Evolutionary conservation across 1,284 basidiomycete species (phyloP).

Genomic region (Schizophyllum commune): DNA sequence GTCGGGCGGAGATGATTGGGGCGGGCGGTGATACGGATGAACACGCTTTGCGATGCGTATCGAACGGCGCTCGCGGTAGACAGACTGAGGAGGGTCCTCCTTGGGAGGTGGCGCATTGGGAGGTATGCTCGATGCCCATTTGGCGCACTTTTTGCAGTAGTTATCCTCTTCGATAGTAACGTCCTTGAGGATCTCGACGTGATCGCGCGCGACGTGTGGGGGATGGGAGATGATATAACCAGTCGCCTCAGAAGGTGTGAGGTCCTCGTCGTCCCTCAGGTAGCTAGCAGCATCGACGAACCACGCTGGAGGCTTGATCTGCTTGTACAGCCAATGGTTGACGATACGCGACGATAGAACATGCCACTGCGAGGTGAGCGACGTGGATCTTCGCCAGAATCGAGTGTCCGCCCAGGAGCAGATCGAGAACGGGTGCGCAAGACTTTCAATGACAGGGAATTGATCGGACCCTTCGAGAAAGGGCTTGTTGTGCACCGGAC

Average conservation of each 20-base stretch:
- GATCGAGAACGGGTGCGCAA: not conserved
- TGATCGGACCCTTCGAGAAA: not conserved
- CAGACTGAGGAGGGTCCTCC: not conserved
- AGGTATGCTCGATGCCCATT: not conserved
- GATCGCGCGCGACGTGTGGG: not conserved
- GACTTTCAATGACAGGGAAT: not conserved
- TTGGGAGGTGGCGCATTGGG: not conserved
- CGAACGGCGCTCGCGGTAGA: not conserved
- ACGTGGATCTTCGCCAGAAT: not conserved
- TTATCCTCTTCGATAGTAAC: not conserved
- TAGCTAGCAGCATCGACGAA: not conserved
- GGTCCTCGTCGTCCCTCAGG: not conserved
- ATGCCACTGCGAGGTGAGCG: not conserved
- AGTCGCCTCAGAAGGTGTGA: not conserved
- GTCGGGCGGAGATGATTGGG: too few species aligned
- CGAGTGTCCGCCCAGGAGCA: not conserved
- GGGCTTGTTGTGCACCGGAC: not conserved
- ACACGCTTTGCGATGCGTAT: not conserved
- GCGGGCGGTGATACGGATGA: not conserved
- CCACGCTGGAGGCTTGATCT: not conserved
- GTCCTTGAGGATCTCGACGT: not conserved
- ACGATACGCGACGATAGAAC: not conserved
- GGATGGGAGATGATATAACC: not conserved
- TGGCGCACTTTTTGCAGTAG: not conserved
- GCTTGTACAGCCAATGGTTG: not conserved